A percentile compares a stretch with the other conserved stretches of the same genome.
phyloP scores from a whole-genome alignment of 129 eudicot species.

The Artemisia tridentata region DNA sequence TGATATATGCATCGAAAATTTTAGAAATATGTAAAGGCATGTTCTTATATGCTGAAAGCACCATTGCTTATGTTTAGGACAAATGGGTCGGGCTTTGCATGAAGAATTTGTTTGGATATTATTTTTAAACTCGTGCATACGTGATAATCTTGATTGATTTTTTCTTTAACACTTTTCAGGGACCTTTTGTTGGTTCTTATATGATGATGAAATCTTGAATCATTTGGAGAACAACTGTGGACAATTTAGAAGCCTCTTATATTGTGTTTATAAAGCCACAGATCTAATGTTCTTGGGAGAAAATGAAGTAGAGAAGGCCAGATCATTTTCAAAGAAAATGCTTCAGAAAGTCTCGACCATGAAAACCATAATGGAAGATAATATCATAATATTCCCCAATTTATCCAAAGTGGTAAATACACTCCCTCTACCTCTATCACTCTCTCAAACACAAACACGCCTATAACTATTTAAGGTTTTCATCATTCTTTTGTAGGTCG shows the following conservation, averaged over 20 bases:
- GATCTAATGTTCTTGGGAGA: slow-evolving; percentile 55
- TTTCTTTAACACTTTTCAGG: slow-evolving; percentile 29
- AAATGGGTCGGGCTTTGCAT: too few species aligned
- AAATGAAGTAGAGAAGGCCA: slow-evolving; percentile 41
- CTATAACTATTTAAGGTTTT: not conserved
- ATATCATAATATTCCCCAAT: slow-evolving; percentile 29
- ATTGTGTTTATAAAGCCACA: slow-evolving; percentile 52
- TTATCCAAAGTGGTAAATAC: slow-evolving; percentile 39
- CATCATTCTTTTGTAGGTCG: slow-evolving; percentile 31
- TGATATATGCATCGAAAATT: too few species aligned
- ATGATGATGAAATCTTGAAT: slow-evolving; percentile 29
- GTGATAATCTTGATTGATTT: too few species aligned
- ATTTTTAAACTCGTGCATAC: too few species aligned
- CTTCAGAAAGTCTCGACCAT: slow-evolving; percentile 34
- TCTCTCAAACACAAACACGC: too few species aligned
- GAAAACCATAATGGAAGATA: slow-evolving; percentile 20
- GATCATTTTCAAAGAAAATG: slow-evolving; percentile 48
- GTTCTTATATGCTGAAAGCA: too few species aligned
- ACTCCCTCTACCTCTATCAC: too few species aligned
- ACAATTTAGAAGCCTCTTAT: slow-evolving; percentile 34
- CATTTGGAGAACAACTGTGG: slow-evolving; percentile 37
- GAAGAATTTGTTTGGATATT: too few species aligned
- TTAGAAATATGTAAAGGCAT: too few species aligned
- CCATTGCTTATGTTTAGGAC: too few species aligned
- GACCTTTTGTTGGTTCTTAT: slow-evolving; percentile 56